phyloP scores from a whole-genome alignment of 2,329 filamentous ascomycete species.

The Fusarium poae region DNA sequence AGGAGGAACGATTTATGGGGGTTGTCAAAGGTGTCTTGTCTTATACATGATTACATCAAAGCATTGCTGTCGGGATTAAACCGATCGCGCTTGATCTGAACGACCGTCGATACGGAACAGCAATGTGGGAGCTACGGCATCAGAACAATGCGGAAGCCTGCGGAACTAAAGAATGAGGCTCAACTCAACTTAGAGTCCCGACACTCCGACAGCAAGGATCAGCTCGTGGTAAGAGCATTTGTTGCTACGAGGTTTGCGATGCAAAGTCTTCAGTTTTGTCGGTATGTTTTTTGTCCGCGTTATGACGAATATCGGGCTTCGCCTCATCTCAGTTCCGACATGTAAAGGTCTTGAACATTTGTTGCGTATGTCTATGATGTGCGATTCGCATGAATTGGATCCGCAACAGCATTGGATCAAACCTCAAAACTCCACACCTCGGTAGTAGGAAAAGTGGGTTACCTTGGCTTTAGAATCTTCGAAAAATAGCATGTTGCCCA shows the following conservation, averaged over 20 bases:
- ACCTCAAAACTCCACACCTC: conserved; percentile 9
- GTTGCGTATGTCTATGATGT: not conserved
- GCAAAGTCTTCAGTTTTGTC: not conserved
- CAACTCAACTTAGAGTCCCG: not conserved
- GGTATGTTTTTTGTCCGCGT: not conserved
- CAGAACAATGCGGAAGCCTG: not conserved
- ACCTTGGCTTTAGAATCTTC: conserved; percentile 19
- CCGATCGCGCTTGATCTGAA: not conserved
- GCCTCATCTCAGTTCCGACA: not conserved
- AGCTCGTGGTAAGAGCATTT: not conserved
- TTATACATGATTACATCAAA: not conserved
- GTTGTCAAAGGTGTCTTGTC: not conserved
- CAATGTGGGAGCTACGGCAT: not conserved
- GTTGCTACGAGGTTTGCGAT: not conserved
- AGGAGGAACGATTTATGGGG: not conserved
- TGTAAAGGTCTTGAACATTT: not conserved
- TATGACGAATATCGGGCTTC: not conserved
- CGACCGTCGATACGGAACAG: not conserved
- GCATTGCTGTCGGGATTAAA: not conserved
- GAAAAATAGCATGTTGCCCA: conserved; percentile 20
- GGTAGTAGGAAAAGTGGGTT: conserved; percentile 6
- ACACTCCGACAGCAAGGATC: not conserved
- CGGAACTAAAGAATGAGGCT: conserved; percentile 8
- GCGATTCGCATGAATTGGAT: not conserved
- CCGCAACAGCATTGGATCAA: not conserved